Evolutionary conservation across 2,329 filamentous ascomycete genomes (phyloP).

Genomic region (Nigrospora oryzae): DNA sequence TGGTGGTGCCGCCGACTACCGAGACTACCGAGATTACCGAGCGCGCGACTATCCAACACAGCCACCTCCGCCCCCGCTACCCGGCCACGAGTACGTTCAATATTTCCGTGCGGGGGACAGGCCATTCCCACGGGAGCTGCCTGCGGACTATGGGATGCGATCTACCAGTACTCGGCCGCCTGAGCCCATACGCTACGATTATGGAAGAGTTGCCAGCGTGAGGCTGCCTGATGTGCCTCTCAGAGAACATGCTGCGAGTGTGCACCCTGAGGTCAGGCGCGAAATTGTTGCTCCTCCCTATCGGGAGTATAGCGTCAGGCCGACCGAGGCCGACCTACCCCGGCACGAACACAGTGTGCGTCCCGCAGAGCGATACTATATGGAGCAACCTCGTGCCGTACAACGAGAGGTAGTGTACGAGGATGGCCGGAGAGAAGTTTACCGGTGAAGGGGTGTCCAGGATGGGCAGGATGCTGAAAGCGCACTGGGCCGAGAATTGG

Average conservation of each 20-base stretch:
- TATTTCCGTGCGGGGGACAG: conserved; percentile 33
- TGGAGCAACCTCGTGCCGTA: conserved; percentile 31
- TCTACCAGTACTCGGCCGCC: conserved; percentile 50
- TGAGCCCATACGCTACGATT: conserved; percentile 34
- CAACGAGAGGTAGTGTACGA: conserved; percentile 38
- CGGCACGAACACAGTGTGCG: conserved; percentile 32
- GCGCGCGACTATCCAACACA: conserved; percentile 50
- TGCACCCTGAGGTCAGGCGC: conserved; percentile 27
- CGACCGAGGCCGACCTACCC: conserved; percentile 20
- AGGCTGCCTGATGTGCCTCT: conserved; percentile 27
- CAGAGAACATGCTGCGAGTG: conserved; percentile 39
- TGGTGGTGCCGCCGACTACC: conserved; percentile 38
- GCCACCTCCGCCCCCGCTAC: conserved; percentile 30
- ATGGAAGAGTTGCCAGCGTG: conserved; percentile 34
- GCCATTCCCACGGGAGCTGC: conserved; percentile 33
- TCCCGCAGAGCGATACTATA: conserved; percentile 35
- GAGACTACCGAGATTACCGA: conserved; percentile 45
- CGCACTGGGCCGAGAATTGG: too few species aligned
- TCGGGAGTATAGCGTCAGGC: conserved; percentile 23
- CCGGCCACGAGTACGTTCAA: conserved; percentile 37
- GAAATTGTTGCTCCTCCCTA: conserved; percentile 17
- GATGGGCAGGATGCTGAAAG: too few species aligned
- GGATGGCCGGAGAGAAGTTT: conserved; percentile 20
- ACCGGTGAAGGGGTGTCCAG: conserved; percentile 10
- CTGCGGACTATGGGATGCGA: conserved; percentile 45